Percentiles rank a stretch among this genome's conserved stretches.
phyloP scores from a whole-genome alignment of 2,329 filamentous ascomycete species.

The Xylariaceae sp. region DNA sequence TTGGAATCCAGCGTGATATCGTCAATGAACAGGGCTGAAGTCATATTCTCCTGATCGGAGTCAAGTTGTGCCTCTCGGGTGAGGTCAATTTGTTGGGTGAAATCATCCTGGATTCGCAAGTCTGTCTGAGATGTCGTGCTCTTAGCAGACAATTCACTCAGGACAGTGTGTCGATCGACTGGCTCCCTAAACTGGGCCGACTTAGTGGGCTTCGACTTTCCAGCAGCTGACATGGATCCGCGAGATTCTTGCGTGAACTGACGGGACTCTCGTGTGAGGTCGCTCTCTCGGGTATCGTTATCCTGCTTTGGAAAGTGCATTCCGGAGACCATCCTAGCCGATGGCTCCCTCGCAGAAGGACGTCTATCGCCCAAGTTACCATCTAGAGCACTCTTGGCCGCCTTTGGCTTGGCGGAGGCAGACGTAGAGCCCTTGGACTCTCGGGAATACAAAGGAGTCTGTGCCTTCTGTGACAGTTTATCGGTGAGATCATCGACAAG shows the following conservation, averaged over 20 bases:
- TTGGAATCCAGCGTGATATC: conserved; percentile 51
- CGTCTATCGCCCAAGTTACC: conserved; percentile 30
- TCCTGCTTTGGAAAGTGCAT: conserved; percentile 32
- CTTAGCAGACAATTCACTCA: conserved; percentile 34
- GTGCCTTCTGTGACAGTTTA: conserved; percentile 18
- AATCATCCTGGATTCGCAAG: conserved; percentile 35
- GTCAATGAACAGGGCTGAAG: conserved; percentile 53
- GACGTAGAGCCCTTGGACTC: conserved; percentile 49
- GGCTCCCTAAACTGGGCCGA: conserved; percentile 33
- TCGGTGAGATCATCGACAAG: conserved; percentile 39
- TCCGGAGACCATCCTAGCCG: conserved; percentile 31
- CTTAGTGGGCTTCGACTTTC: conserved; percentile 30
- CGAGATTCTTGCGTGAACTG: conserved; percentile 42
- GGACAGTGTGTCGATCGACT: conserved; percentile 24
- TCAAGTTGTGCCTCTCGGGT: conserved; percentile 32
- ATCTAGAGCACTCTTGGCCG: conserved; percentile 33
- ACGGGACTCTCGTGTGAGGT: conserved; percentile 32
- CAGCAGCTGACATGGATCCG: conserved; percentile 37
- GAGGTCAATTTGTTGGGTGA: conserved; percentile 35
- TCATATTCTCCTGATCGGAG: conserved; percentile 46
- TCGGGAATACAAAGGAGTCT: conserved; percentile 23
- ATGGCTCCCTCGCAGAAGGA: conserved; percentile 29
- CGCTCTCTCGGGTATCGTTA: conserved; percentile 34
- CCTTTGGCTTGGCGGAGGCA: conserved; percentile 25
- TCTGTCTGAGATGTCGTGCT: conserved; percentile 32